These are phyloP conservation scores for Dendrothele bispora DNA, from an alignment of 768 basidiomycete species.

Conservation along the genomic window DNA sequence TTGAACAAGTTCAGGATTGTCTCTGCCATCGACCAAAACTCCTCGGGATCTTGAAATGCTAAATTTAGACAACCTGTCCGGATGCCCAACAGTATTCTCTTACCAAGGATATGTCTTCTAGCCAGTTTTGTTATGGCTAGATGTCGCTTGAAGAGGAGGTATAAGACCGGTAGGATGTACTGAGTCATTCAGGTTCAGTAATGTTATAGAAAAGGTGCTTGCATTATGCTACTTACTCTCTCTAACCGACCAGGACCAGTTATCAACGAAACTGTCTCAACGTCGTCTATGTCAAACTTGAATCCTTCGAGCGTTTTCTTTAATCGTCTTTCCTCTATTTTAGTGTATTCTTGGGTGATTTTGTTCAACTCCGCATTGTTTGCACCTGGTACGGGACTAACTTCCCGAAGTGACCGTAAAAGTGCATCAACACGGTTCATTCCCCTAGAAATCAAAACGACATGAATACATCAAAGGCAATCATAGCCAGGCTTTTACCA, in stretches of 20 bases:
- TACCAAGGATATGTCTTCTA: constrained; percentile 23
- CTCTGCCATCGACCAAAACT: constrained; percentile 23
- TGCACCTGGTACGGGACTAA: neutral
- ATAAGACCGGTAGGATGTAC: constrained; percentile 33
- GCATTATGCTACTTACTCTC: constrained; percentile 7
- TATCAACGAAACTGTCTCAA: constrained; percentile 11
- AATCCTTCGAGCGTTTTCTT: constrained; percentile 6
- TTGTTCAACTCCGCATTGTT: constrained; percentile 3
- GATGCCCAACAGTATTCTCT: no score
- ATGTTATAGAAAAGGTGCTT: neutral
- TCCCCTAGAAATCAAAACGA: no score
- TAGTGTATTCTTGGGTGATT: neutral
- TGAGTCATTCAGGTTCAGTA: constrained; percentile 1
- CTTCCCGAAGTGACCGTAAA: constrained; percentile 14
- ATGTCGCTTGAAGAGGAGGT: constrained; percentile 32
- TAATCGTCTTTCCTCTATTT: constrained; percentile 11
- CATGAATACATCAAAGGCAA: no score
- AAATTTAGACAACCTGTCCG: no score
- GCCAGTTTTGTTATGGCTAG: constrained; percentile 29
- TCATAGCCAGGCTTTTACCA: neutral
- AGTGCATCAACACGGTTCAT: constrained; percentile 16
- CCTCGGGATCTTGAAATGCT: constrained; percentile 22
- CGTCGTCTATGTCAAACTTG: constrained; percentile 14
- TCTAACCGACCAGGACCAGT: constrained; percentile 19
- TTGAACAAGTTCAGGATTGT: constrained; percentile 19